Evolutionary conservation across 2,329 filamentous ascomycete genomes (phyloP).

Genomic region (Fusarium sp.): DNA sequence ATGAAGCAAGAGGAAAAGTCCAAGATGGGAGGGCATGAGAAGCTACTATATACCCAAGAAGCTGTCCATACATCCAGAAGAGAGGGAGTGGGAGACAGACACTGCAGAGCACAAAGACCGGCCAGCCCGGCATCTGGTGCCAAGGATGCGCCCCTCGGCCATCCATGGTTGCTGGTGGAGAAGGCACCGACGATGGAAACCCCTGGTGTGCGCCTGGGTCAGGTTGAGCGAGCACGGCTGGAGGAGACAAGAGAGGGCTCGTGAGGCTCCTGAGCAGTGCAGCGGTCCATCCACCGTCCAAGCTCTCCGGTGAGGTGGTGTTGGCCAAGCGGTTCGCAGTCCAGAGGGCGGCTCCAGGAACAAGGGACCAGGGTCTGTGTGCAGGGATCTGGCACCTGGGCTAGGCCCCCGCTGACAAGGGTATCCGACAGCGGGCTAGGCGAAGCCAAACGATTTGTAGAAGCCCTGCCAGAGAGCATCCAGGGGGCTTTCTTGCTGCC

Average conservation of each 20-base stretch:
- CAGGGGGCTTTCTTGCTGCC: conserved; percentile 34
- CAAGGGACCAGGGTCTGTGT: conserved; percentile 14
- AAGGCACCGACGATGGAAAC: conserved; percentile 28
- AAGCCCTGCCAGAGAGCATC: conserved; percentile 3
- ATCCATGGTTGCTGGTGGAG: conserved; percentile 34
- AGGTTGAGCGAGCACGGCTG: conserved; percentile 29
- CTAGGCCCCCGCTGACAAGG: conserved; percentile 25
- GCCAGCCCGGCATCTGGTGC: conserved; percentile 37
- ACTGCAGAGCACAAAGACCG: conserved; percentile 30
- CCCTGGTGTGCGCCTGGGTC: conserved; percentile 22
- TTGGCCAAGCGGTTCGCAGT: conserved; percentile 33
- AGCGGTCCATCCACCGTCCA: conserved; percentile 34
- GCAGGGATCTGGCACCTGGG: conserved; percentile 21
- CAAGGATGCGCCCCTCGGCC: conserved; percentile 26
- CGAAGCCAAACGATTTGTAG: conserved; percentile 30
- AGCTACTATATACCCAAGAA: conserved; percentile 44
- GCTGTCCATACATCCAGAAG: conserved; percentile 14
- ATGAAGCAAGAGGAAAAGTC: conserved; percentile 33
- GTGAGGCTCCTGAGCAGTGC: conserved; percentile 29
- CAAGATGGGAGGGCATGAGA: conserved; percentile 36
- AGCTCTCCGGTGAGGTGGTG: conserved; percentile 41
- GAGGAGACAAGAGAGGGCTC: conserved; percentile 11
- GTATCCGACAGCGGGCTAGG: conserved; percentile 28
- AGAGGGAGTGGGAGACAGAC: conserved; percentile 9
- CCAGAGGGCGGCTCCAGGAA: conserved; percentile 37